Base-by-base conservation (phyloP, 768 basidiomycete species). In the Macrocybe gigantea region DNA sequence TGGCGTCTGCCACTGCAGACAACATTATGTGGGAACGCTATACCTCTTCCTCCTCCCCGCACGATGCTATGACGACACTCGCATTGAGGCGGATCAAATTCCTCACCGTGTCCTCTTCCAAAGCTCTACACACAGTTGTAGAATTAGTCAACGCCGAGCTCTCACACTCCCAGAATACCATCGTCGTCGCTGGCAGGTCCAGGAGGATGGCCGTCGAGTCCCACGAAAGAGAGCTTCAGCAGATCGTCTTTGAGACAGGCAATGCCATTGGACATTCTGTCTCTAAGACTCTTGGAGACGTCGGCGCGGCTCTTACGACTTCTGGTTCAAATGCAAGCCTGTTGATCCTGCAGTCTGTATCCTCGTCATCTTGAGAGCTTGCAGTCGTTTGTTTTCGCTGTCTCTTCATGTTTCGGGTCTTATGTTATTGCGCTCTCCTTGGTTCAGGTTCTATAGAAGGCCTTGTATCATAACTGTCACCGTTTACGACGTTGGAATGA, bases 1-100 rank as follows among this genome's bases (percentile, higher is more conserved):
- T 96, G 9, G 79, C 77, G 3, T 94, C 90, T 0, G 80, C 87
- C 14, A 87, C 88, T 1, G 91, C 91, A 1, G 94, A 97, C 62
- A 80, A 83, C 56, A 54, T 93, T 29, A 57, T 80, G 14, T 94
- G 93, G 91, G 70, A 75, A 1, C 77, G 75, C 37, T 88, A 80
- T 56, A 71, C 83, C 1, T 59, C 62, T 5, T 53, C 65, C 0
- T 53, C 60, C 7, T 49, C 55, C 41, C 7, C 52, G 13, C 65
- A 58, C 40, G 56, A 65, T 37, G 50, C 65, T 7, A 57, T 52
- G 5, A 55, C 71, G 33, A 48, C 60, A 7, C 37, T 57, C 0
- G 79, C 85, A 12, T 73, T 88, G n/a, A 64, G 75, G 1, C 78
- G 88, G 29, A 78, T 93, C 40, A 62, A 66, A 1, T 94, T 94